Evolutionary conservation across 805 yeast species (phyloP).

Genomic region (Debaryomyces castellii): DNA sequence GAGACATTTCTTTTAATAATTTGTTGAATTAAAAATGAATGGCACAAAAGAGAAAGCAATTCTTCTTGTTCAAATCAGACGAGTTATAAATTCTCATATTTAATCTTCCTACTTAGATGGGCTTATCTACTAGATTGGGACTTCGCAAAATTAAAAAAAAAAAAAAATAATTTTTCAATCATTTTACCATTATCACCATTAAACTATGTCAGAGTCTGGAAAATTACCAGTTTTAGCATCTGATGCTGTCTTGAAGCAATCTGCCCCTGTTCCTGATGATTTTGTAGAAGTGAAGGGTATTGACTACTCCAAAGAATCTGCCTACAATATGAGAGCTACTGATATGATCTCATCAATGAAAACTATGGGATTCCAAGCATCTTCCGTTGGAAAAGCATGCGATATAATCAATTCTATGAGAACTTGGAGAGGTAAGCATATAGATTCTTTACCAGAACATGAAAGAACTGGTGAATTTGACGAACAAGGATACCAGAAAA

Average conservation of each 20-base stretch:
- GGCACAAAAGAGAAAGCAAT: too few relatives aligned
- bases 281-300: constrained; percentile 82
- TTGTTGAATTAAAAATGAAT: too few relatives aligned
- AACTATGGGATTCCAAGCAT: constrained; percentile 97
- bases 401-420: constrained; percentile 93
- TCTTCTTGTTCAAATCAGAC: too few relatives aligned
- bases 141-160: constrained; percentile 1
- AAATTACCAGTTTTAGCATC: constrained; percentile 69
- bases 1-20: too few relatives aligned
- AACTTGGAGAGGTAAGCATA: constrained; percentile 84
- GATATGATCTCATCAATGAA: constrained; percentile 82
- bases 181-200: background rate
- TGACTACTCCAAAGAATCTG: constrained; percentile 79
- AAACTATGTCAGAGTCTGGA: constrained; percentile 8
- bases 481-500: constrained; percentile 72
- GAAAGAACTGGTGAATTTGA: constrained; percentile 71
- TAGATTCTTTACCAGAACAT: constrained; percentile 65
- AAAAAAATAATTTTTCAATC: background rate
- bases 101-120: too few relatives aligned
- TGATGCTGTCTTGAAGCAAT: constrained; percentile 87
- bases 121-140: background rate
- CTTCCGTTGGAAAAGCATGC: constrained; percentile 82
- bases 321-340: constrained; percentile 74
- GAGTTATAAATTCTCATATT: too few relatives aligned
- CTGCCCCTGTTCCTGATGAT: constrained; percentile 81